phyloP scores from a whole-genome alignment of 768 basidiomycete species.

The Psilocybe subaeruginosa region DNA sequence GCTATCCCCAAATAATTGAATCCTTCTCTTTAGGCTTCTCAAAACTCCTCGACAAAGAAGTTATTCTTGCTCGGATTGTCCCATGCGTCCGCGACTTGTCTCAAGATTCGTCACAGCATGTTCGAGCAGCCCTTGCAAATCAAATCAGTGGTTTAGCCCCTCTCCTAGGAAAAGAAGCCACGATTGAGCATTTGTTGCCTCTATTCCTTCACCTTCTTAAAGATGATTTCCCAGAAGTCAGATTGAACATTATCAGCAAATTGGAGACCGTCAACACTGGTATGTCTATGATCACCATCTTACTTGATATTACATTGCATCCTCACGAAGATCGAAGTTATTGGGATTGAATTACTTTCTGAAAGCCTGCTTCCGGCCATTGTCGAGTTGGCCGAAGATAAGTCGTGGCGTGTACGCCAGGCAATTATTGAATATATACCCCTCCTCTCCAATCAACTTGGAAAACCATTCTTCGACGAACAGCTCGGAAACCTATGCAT shows the following conservation, averaged over 20 bases:
- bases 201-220: slow-evolving; percentile 96
- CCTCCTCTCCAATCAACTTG: slow-evolving; percentile 97
- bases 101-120: slow-evolving; percentile 94
- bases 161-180: slow-evolving; percentile 88
- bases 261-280: slow-evolving; percentile 94
- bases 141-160: slow-evolving; percentile 97
- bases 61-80: slow-evolving; percentile 89
- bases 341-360: slow-evolving; percentile 93
- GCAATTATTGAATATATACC: slow-evolving; percentile 99
- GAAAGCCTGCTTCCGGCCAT: slow-evolving; percentile 97
- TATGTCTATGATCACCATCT: slow-evolving; percentile 37
- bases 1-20: slow-evolving; percentile 7
- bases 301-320: slow-evolving; percentile 10
- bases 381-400: slow-evolving; percentile 97
- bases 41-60: slow-evolving; percentile 90
- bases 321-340: slow-evolving; percentile 58
- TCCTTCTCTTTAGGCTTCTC: slow-evolving; percentile 72
- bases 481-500: slow-evolving; percentile 96
- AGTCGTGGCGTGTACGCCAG: slow-evolving; percentile 99
- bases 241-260: slow-evolving; percentile 98
- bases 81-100: slow-evolving; percentile 95
- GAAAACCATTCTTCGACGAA: slow-evolving; percentile 96
- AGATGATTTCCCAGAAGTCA: slow-evolving; percentile 98
- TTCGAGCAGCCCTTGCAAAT: slow-evolving; percentile 93
- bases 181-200: slow-evolving; percentile 95